These are phyloP conservation scores for Sporisorium exsertum DNA, from an alignment of 1,284 basidiomycete species.

Conservation along the genomic window DNA sequence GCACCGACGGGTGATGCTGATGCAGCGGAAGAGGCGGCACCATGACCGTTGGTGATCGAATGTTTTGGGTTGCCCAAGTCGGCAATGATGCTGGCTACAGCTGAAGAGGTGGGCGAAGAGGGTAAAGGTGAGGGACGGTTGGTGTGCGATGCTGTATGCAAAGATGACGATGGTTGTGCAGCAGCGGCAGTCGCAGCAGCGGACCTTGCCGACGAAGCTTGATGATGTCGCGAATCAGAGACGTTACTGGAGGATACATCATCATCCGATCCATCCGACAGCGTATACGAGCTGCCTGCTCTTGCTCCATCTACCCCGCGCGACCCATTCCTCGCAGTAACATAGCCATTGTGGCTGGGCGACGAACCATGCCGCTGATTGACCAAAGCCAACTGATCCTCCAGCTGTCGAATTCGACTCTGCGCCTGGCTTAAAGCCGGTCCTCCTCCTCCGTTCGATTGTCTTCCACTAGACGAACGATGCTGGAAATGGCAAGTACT, in stretches of 20 bases:
- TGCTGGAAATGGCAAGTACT: slow-evolving; percentile 17
- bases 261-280: slow-evolving; percentile 5
- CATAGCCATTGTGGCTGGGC: neutral
- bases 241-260: neutral
- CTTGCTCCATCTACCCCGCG: neutral
- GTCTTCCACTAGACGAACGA: neutral
- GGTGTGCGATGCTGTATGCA: no score
- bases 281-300: neutral
- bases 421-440: slow-evolving; percentile 11
- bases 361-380: neutral
- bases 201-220: no score
- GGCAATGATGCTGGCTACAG: slow-evolving; percentile 21
- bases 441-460: neutral
- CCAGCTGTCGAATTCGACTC: slow-evolving; percentile 19
- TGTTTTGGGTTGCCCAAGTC: slow-evolving; percentile 14
- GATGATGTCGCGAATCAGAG: no score
- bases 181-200: no score
- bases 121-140: neutral
- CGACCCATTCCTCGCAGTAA: no score
- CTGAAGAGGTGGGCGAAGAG: slow-evolving; percentile 15
- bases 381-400: slow-evolving; percentile 6
- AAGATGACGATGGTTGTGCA: no score
- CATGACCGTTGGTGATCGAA: no score
- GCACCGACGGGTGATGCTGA: no score
- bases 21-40: no score